phyloP scores from a whole-genome alignment of 1,284 basidiomycete genomes.

The Ustilago esculenta region DNA sequence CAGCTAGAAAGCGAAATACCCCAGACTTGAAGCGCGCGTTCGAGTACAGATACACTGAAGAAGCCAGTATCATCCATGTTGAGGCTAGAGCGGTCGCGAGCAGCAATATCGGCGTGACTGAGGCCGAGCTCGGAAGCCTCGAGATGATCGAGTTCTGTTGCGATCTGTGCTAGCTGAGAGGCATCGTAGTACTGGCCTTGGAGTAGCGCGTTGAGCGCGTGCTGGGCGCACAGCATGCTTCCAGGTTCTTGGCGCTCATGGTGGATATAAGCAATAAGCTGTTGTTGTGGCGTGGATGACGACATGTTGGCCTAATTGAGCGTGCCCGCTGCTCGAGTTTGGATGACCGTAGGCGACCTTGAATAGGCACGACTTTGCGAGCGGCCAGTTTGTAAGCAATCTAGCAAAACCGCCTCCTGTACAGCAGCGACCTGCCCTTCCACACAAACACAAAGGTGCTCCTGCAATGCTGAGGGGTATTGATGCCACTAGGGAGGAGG shows the following conservation, averaged over 20 bases:
- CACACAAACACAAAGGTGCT: too few species aligned
- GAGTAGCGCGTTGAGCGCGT: slow-evolving; percentile 61
- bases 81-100: slow-evolving; percentile 30
- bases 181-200: slow-evolving; percentile 64
- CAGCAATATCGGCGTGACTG: slow-evolving; percentile 31
- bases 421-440: too few species aligned
- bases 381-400: too few species aligned
- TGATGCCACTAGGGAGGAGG: too few species aligned
- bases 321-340: too few species aligned
- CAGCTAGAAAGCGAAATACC: slow-evolving; percentile 39
- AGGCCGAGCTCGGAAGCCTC: slow-evolving; percentile 51
- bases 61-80: slow-evolving; percentile 66
- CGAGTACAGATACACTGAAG: slow-evolving; percentile 61
- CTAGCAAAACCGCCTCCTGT: too few species aligned
- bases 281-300: slow-evolving; percentile 45
- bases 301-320: slow-evolving; percentile 13
- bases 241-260: slow-evolving; percentile 62
- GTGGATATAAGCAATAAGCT: slow-evolving; percentile 53
- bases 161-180: slow-evolving; percentile 59
- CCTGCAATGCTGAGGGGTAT: too few species aligned
- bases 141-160: slow-evolving; percentile 47
- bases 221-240: slow-evolving; percentile 66
- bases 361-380: too few species aligned
- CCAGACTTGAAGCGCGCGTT: slow-evolving; percentile 57
- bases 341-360: too few species aligned